Evolutionary conservation across 495 filamentous ascomycete species (phyloP).

Genomic region (Glutinoglossum americanum): DNA sequence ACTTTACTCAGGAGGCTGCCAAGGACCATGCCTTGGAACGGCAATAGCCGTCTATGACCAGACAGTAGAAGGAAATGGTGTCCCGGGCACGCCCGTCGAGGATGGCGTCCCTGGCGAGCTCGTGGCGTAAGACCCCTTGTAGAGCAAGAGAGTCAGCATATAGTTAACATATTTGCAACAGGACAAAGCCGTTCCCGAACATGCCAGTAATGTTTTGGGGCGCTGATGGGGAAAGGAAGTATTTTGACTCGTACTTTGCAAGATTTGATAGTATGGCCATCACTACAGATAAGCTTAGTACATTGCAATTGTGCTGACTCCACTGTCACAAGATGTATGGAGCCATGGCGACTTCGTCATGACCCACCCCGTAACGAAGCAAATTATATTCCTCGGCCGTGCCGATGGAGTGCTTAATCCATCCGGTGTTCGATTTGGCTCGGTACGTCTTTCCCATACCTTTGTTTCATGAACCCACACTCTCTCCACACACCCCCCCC

Average conservation of each 20-base stretch:
- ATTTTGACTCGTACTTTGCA: conserved; percentile 49
- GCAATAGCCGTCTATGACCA: conserved; percentile 45
- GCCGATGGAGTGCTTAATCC: conserved; percentile 87
- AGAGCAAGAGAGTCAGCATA: background rate
- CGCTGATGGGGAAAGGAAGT: conserved; percentile 30
- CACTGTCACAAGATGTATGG: conserved; percentile 33
- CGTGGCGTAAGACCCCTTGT: conserved; percentile 23
- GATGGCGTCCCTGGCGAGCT: conserved; percentile 51
- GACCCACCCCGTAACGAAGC: conserved; percentile 42
- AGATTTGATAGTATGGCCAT: conserved; percentile 30
- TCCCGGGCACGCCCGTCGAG: conserved; percentile 29
- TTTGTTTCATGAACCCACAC: background rate
- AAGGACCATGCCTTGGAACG: conserved; percentile 39
- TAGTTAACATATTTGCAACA: background rate
- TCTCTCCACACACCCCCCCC: too few relatives aligned
- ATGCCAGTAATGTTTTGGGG: conserved; percentile 55
- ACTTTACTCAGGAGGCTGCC: conserved; percentile 49
- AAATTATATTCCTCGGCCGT: conserved; percentile 50
- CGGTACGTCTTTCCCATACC: background rate
- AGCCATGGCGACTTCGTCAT: conserved; percentile 61
- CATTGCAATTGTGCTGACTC: background rate
- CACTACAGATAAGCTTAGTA: background rate
- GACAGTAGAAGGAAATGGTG: conserved; percentile 29
- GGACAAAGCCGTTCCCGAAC: conserved; percentile 42
- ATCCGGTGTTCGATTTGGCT: conserved; percentile 62